phyloP scores from a whole-genome alignment of 768 basidiomycete species.

The Lactarius tabidus region DNA sequence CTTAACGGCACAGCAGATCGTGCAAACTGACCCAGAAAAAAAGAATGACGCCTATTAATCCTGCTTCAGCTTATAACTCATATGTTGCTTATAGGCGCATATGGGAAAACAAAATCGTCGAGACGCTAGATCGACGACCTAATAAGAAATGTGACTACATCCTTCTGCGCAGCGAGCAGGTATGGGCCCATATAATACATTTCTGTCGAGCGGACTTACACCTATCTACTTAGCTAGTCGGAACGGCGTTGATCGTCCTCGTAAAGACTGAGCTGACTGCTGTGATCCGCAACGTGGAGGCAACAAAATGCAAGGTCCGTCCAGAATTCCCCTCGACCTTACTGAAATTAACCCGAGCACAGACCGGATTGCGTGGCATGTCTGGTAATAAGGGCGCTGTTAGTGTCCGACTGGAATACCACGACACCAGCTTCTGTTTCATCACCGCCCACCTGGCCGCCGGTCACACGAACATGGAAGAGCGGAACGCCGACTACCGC shows the following conservation, averaged over 20 bases:
- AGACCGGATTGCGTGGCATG: conserved; percentile 91
- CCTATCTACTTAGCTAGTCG: conserved; percentile 67
- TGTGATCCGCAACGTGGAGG: conserved; percentile 89
- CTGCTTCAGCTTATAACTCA: conserved; percentile 2
- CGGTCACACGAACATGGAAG: conserved; percentile 86
- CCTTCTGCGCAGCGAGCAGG: conserved; percentile 89
- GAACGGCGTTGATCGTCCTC: conserved; percentile 84
- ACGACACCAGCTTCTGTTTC: conserved; percentile 92
- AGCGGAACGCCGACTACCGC: conserved; percentile 87
- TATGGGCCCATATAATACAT: conserved; percentile 29
- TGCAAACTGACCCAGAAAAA: conserved; percentile 94
- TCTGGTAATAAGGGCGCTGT: conserved; percentile 98
- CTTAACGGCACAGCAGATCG: conserved; percentile 94
- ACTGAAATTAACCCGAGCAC: neutral
- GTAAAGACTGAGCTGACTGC: conserved; percentile 73
- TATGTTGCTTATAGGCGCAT: conserved; percentile 48
- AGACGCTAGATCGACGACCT: conserved; percentile 68
- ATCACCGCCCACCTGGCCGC: conserved; percentile 95
- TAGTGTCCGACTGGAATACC: conserved; percentile 86
- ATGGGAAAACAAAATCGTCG: conserved; percentile 83
- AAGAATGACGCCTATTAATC: conserved; percentile 43
- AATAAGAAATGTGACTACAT: conserved; percentile 73
- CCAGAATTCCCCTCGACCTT: neutral
- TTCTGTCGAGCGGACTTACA: conserved; percentile 1
- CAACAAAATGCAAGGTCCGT: conserved; percentile 80